Conservation (phyloP, 1,284 basidiomycete species). For the Fomitopsis betulina region DNA sequence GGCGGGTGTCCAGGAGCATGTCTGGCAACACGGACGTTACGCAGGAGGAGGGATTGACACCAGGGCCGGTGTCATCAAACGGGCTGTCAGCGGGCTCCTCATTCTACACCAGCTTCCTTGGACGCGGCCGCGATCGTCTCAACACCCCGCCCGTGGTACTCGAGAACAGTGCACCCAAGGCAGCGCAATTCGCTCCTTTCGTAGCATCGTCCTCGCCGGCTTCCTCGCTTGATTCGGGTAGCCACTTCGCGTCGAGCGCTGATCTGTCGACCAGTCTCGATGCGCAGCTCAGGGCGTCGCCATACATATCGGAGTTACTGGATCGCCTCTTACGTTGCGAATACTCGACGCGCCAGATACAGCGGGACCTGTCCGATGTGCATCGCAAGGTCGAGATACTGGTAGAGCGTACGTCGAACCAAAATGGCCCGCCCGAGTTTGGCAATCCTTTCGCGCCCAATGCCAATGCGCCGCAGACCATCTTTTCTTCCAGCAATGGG, state of each 20-base stretch:
- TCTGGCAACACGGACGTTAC: slow-evolving; percentile 48
- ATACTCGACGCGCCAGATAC: slow-evolving; percentile 64
- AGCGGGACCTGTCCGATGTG: slow-evolving; percentile 69
- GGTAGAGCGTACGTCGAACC: slow-evolving; percentile 53
- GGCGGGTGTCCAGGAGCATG: slow-evolving; percentile 38
- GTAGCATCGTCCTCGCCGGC: slow-evolving; percentile 63
- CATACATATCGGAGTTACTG: slow-evolving; percentile 71
- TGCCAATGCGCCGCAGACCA: slow-evolving; percentile 22
- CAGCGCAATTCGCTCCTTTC: slow-evolving; percentile 32
- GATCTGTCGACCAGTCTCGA: slow-evolving; percentile 54
- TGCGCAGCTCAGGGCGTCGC: slow-evolving; percentile 65
- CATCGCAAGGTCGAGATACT: slow-evolving; percentile 74
- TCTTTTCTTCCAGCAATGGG: slow-evolving; percentile 34
- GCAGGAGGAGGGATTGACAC: slow-evolving; percentile 50
- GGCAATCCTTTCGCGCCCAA: slow-evolving; percentile 68
- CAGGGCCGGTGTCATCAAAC: slow-evolving; percentile 18
- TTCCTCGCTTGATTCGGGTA: slow-evolving; percentile 71
- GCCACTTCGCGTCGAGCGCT: slow-evolving; percentile 46
- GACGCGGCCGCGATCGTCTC: slow-evolving; percentile 23
- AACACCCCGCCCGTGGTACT: slow-evolving; percentile 38
- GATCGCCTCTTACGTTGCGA: slow-evolving; percentile 75
- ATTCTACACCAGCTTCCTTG: slow-evolving; percentile 19
- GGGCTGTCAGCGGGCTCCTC: slow-evolving; percentile 15
- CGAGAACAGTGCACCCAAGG: slow-evolving; percentile 35
- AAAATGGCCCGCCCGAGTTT: slow-evolving; percentile 57